Evolutionary conservation across 352 stramenopile genomes (phyloP).

Genomic region (Phytophthora cactorum): DNA sequence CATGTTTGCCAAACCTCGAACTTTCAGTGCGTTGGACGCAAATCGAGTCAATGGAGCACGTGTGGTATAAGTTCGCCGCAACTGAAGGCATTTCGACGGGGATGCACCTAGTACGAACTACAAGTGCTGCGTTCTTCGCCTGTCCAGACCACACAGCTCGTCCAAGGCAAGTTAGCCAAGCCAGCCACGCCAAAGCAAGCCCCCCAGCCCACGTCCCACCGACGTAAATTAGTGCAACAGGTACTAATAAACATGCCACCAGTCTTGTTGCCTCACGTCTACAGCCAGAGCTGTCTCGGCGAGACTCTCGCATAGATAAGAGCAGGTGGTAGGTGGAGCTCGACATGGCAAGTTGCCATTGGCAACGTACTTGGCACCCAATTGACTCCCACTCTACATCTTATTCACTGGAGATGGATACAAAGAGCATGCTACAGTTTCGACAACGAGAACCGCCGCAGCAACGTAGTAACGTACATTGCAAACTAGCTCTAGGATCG

Average conservation of each 20-base stretch:
- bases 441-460: background rate
- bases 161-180: conserved; percentile 29
- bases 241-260: conserved; percentile 25
- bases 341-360: background rate
- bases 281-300: background rate
- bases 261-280: background rate
- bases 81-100: background rate
- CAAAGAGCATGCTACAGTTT: conserved; percentile 10
- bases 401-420: conserved; percentile 26
- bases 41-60: conserved; percentile 2
- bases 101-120: conserved; percentile 7
- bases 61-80: conserved; percentile 14
- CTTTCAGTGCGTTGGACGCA: conserved; percentile 8
- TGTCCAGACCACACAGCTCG: conserved; percentile 2
- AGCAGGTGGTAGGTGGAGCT: no score
- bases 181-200: conserved; percentile 20
- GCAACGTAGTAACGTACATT: background rate
- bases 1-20: conserved; percentile 28
- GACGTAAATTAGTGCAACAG: conserved; percentile 34
- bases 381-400: conserved; percentile 23
- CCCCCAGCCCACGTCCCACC: background rate
- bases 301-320: no score
- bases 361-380: conserved; percentile 21
- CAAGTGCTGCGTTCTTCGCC: background rate
- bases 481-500: background rate